Evolutionary conservation across 805 yeast genomes (phyloP), one percentile per base, ranked within the genome.

Genomic region (Phaffomyces antillensis): DNA sequence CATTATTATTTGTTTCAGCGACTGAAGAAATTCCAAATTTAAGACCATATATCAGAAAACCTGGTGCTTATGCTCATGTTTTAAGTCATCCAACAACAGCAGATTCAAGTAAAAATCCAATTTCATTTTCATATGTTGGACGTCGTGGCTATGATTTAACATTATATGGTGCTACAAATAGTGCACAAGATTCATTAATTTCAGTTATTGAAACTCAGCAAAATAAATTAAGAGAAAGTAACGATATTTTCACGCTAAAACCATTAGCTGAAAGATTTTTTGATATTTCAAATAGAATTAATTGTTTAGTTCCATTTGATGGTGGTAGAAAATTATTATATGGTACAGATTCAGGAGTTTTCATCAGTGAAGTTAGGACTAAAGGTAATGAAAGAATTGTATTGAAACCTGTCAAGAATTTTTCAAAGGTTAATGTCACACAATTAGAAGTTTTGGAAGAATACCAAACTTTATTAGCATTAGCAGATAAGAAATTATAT

Each of bases 361-460:
- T 84, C 71, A 77, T 88, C 39, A 79, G 93, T 38, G 88, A 88
- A 37, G 77, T 82, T 39, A 73, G 75, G 46, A 56, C 54, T 10
- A 58, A 71, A 42, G 56, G 64, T 42, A 76, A 73, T 45, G 70
- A 76, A 32, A 66, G 79, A 42, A 67, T 75, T 39, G 81, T 82
- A 40, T 75, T 84, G 2, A 81, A 78, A 40, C 97, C 97, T 3
- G 75, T 81, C 11, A 78, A 82, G 67, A 79, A 89, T 17, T 77
- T 93, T 25, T 73, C 82, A 41, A 83, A 83, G 55, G 71, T 77
- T 37, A 86, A 86, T 52, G 87, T 93, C 17, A 79, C 89, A 1
- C 99, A 93, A 62, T 72, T 90, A 47, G 96, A 91, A 53, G 95
- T 89, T 2, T 67, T 93, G 52, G 97, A 90, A 50, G 97, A 89